Percentiles rank a stretch among this genome's conserved stretches.
These are phyloP conservation scores for Triticum monococcum DNA, from an alignment of 176 grass and related monocot species.

Conservation along the genomic window DNA sequence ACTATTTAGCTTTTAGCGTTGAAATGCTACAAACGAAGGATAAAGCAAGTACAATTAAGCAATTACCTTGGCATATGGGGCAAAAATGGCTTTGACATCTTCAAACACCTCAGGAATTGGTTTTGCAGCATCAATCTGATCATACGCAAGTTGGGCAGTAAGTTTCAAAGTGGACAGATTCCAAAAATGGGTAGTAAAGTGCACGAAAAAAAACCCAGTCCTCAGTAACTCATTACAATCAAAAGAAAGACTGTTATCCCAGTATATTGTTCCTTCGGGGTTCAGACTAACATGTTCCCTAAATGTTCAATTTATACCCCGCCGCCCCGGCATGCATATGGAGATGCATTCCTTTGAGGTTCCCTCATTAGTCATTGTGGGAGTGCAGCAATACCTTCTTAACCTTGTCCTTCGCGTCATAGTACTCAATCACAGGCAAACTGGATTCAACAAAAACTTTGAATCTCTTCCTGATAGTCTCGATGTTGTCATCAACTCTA, in stretches of 20 bases:
- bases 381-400: conserved; percentile 58
- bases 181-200: not conserved
- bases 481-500: conserved; percentile 98
- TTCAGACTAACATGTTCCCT: not conserved
- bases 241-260: conserved; percentile 9
- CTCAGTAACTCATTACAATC: not conserved
- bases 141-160: conserved; percentile 7
- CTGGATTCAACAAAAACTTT: conserved; percentile 90
- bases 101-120: conserved; percentile 86
- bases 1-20: not conserved
- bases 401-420: conserved; percentile 59
- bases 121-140: conserved; percentile 78
- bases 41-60: not conserved
- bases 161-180: conserved; percentile 22
- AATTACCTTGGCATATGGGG: conserved; percentile 65
- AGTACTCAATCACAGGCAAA: conserved; percentile 89
- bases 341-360: not conserved
- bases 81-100: conserved; percentile 74
- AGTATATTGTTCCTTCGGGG: not conserved
- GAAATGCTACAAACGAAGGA: not conserved
- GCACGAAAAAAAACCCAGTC: not conserved
- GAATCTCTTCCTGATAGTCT: conserved; percentile 94
- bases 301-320: not conserved
- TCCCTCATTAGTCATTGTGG: not conserved
- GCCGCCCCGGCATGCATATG: not conserved